Conservation (phyloP, 129 eudicot genomes). For the Pseudognaphalium luteoalbum region DNA sequence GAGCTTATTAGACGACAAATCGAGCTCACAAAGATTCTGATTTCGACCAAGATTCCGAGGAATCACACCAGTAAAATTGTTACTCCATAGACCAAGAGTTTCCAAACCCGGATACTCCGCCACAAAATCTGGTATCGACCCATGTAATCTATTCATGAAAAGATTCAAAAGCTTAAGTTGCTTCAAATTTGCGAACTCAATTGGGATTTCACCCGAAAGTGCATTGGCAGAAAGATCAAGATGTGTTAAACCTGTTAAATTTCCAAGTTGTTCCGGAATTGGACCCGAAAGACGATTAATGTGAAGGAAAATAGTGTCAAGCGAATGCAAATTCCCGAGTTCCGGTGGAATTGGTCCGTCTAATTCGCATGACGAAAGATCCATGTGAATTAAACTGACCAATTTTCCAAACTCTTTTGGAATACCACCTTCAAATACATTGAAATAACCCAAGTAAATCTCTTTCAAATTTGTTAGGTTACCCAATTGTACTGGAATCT, state of each 20-base stretch:
- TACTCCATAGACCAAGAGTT: constrained; percentile 68
- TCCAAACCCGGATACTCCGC: constrained; percentile 72
- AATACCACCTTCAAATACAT: constrained; percentile 78
- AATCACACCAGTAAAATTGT: constrained; percentile 88
- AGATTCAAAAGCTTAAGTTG: constrained; percentile 65
- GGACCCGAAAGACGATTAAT: constrained; percentile 69
- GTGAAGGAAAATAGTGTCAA: constrained; percentile 72
- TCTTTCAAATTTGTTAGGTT: constrained; percentile 79
- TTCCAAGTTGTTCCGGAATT: constrained; percentile 77
- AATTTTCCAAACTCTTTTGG: constrained; percentile 78
- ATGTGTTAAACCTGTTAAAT: constrained; percentile 62
- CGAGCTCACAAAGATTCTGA: constrained; percentile 64
- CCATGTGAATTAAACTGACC: constrained; percentile 66
- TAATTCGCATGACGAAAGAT: constrained; percentile 73
- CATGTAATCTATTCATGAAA: constrained; percentile 84
- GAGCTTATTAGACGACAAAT: constrained; percentile 94
- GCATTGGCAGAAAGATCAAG: constrained; percentile 86
- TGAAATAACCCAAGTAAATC: constrained; percentile 76
- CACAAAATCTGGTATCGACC: constrained; percentile 79
- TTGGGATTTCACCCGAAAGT: constrained; percentile 78
- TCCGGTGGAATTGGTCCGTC: constrained; percentile 76
- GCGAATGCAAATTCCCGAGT: constrained; percentile 68
- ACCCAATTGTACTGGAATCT: constrained; percentile 80
- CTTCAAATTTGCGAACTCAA: constrained; percentile 58
- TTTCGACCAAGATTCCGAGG: constrained; percentile 72